Evolutionary conservation across 176 grass and related monocot genomes (phyloP), one percentile per base, ranked within the genome.

Genomic region (Stipa capillata): DNA sequence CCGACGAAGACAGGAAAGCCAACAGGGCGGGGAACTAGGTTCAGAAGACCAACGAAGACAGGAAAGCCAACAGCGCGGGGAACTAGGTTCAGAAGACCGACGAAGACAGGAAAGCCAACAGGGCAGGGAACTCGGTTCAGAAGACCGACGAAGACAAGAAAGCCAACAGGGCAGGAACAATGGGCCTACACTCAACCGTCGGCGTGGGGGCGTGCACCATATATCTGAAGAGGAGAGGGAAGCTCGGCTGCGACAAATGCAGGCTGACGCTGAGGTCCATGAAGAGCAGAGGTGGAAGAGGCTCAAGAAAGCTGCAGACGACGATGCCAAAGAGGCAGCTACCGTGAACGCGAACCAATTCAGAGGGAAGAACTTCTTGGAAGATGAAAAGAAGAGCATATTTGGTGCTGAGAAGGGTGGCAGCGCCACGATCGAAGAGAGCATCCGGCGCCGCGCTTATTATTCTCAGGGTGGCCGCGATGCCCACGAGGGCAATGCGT

Each of bases 261-360:
- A 91, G 71, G 53, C 76, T 20, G 92, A 99, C 15, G 96, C 86
- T 6, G 96, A 95, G 40, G 69, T 95, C 47, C 96, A 95, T 8
- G 96, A 99, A 66, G 96, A 99, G 58, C 96, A 99, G 57, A 94
- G 96, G 57, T 89, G 85, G 85, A 99, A 89, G 69, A 82, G 92
- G 58, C 67, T 95, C 44, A 99, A 99, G 85, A 99, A 85, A 89
- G 92, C 92, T 59, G 90, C 85, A 55, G 90, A 95, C 0, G 74
- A 85, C 0, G 92, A 95, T 20, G 73, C 77, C 10, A 85, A 84
- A 36, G 96, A 99, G 20, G 90, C 50, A 3, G 65, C 81, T 39
- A 69, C 58, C 4, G 75, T 69, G 42, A 81, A 11, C 1, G 56
- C 69, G n/a, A 87, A 73, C 36, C 83, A 77, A 32, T 85, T 89